Conservation (phyloP, 768 basidiomycete genomes). For the Pluteus cervinus region DNA sequence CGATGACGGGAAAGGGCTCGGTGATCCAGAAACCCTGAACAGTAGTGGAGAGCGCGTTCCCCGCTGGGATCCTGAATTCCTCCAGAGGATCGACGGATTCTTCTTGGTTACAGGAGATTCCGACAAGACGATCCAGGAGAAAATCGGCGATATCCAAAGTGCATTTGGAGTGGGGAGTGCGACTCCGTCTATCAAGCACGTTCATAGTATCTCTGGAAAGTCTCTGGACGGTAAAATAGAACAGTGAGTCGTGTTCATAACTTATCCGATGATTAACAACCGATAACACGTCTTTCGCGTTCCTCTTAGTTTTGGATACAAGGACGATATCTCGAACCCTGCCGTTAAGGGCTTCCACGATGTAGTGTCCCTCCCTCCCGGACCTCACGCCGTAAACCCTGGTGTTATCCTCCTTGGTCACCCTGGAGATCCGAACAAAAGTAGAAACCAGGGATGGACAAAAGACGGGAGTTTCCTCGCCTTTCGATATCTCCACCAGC, state of each 20-base stretch:
- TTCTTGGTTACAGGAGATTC: slow-evolving; percentile 44
- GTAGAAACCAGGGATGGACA: slow-evolving; percentile 32
- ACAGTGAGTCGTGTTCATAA: too few species aligned
- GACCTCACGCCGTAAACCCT: slow-evolving; percentile 30
- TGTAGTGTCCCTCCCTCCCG: slow-evolving; percentile 25
- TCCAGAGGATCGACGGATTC: slow-evolving; percentile 42
- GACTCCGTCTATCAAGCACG: slow-evolving; percentile 29
- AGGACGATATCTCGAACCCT: slow-evolving; percentile 50
- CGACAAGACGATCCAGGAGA: slow-evolving; percentile 29
- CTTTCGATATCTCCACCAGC: slow-evolving; percentile 46
- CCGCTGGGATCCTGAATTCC: slow-evolving; percentile 44
- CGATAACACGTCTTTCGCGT: background rate
- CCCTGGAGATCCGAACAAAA: slow-evolving; percentile 27
- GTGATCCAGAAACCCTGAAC: slow-evolving; percentile 15
- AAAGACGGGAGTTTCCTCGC: slow-evolving; percentile 48
- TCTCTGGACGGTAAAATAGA: too few species aligned
- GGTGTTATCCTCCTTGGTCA: slow-evolving; percentile 41
- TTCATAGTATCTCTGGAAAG: slow-evolving; percentile 30
- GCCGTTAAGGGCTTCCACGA: slow-evolving; percentile 34
- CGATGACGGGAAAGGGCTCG: slow-evolving; percentile 28
- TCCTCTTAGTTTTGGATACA: slow-evolving; percentile 40
- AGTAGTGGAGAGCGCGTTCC: too few species aligned
- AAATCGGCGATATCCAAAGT: slow-evolving; percentile 23
- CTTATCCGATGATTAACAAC: background rate
- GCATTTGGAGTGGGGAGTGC: slow-evolving; percentile 26